Base-by-base conservation (phyloP, 768 basidiomycete genomes). In the Chiua virens region DNA sequence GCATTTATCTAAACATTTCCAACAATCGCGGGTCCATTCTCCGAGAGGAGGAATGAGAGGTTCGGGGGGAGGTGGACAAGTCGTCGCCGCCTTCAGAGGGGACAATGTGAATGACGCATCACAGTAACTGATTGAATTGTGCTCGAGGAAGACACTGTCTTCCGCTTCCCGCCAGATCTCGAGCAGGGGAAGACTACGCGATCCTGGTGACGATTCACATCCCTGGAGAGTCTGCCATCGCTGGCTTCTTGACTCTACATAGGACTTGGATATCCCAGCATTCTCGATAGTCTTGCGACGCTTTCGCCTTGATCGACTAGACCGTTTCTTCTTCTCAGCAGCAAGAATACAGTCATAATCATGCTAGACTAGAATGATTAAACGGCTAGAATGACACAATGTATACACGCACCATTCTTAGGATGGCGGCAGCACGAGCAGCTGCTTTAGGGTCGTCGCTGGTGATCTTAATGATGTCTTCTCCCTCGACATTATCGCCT, bases 361-460 rank as follows among this genome's bases (percentile, higher is more conserved):
- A 60, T 95, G 86, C 87, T 92, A 52, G n/a, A 50, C 17, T 22
- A 14, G 21, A 49, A 11, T 18, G 15, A 42, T 48, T 27, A 42
- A 42, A 9, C 3, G 5, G 15, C 17, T 6, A 14, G 10, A 13
- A 11, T 27, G 13, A 15, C 18, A 23, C 27, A 34, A 36, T 46
- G 18, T 13, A 6, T 47, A 40, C 13, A 67, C 82, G n/a, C 43
- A 91, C 92, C 77, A 90, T 79, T 69, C 89, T 92, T 59, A 97
- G 74, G 52, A 97, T 94, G 0, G 94, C 94, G 30, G 91, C 93
- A n/a, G 93, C 94, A 42, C 90, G 75, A 3, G 93, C 94, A 41
- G 94, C 94, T 17, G 91, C 91, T 52, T 79, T 77, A 3, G 94
- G 89, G 67, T 96, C 89, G 20, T 82, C 80, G 52, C 89, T 92